Evolutionary conservation across 768 basidiomycete species (phyloP), one percentile per base, ranked within the genome.

Genomic region (Xerocomus spinulosus): DNA sequence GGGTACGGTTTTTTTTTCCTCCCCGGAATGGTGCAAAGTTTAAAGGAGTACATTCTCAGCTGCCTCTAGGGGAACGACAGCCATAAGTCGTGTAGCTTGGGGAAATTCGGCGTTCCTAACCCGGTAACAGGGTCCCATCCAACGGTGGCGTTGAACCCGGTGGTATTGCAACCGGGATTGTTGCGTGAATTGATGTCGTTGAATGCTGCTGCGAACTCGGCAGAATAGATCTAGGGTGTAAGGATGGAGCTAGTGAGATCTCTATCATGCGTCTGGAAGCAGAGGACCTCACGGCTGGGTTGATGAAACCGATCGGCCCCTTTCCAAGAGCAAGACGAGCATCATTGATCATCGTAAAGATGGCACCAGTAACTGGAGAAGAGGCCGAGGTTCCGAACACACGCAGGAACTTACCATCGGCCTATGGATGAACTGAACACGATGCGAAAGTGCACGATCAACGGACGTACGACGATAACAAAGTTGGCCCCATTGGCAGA

Each of bases 111-210:
- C 7, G 73, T 76, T 2, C 74, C 76, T 15, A 76, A 53, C 17
- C 77, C 78, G 10, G 72, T 69, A 15, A 74, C 75, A 20, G 75
- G 70, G 53, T 74, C 73, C 73, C 73, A 77, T 24, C 75, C 62
- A 3, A 9, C 4, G 2, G 56, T 47, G 4, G 59, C 49, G 6
- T 62, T 64, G 56, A 63, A 76, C 2, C 73, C 60, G 68, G 15
- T 50, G 41, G 67, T 64, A 18, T 58, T 55, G 7, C 68, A 68
- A 8, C 64, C 62, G 0, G 64, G 61, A 28, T 65, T 62, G n/a
- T 62, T 42, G 44, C 13, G 14, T 42, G 42, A 15, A 13, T 59
- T 61, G 32, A 62, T 59, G 9, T 61, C 57, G 15, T 62, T 49
- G 45, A 62, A 59, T 3, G 33, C 36, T 1, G 42, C 47, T 8